Evolutionary conservation across 768 basidiomycete species (phyloP).

Genomic region (Mycena galopus): DNA sequence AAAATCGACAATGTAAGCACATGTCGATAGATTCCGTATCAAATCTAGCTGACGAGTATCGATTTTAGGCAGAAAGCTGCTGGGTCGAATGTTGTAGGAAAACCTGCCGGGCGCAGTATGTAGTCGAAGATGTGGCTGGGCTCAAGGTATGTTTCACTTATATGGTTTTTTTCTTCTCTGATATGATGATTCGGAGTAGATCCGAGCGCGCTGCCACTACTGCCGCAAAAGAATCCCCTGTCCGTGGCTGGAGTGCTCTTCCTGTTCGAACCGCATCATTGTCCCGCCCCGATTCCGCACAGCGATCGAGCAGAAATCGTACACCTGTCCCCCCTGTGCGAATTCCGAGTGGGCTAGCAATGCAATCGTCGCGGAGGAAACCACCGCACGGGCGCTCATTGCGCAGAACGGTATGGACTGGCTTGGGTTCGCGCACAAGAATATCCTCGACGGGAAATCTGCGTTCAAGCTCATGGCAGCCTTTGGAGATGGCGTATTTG

Average conservation of each 20-base stretch:
- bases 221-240: slow-evolving; percentile 40
- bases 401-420: slow-evolving; percentile 41
- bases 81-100: slow-evolving; percentile 43
- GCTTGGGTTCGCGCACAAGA: slow-evolving; percentile 38
- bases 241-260: slow-evolving; percentile 41
- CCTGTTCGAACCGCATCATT: slow-evolving; percentile 43
- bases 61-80: slow-evolving; percentile 38
- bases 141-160: slow-evolving; percentile 19
- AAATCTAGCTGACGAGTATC: too few relatives aligned
- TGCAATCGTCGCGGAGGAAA: slow-evolving; percentile 29
- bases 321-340: slow-evolving; percentile 38
- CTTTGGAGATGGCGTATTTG: slow-evolving; percentile 37
- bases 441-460: slow-evolving; percentile 39
- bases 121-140: slow-evolving; percentile 34
- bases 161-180: background rate
- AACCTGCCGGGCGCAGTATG: slow-evolving; percentile 44
- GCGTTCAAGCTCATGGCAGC: slow-evolving; percentile 46
- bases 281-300: slow-evolving; percentile 35
- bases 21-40: too few relatives aligned
- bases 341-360: slow-evolving; percentile 22
- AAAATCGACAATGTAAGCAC: too few relatives aligned
- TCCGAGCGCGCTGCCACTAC: slow-evolving; percentile 43
- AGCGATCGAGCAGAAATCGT: slow-evolving; percentile 13
- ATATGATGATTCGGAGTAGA: slow-evolving; percentile 15
- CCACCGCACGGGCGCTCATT: slow-evolving; percentile 33